phyloP scores from a whole-genome alignment of 176 grass and related monocot genomes.

The Ensete ventricosum region DNA sequence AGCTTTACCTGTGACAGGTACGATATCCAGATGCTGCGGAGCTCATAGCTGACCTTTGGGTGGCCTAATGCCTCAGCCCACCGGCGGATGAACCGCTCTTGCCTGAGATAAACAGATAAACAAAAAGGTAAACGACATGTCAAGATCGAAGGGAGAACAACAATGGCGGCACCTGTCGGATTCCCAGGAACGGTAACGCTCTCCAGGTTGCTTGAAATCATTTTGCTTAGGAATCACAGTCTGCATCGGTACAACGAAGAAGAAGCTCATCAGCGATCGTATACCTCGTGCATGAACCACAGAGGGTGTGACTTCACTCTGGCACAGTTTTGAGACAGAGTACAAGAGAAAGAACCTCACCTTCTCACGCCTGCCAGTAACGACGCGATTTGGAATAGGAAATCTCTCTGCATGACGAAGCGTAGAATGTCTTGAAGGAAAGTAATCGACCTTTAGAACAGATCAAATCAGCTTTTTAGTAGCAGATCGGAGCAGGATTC shows the following conservation, averaged over 20 bases:
- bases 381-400: slow-evolving; percentile 26
- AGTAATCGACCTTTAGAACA: slow-evolving; percentile 52
- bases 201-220: slow-evolving; percentile 76
- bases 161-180: slow-evolving; percentile 32
- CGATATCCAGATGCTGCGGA: slow-evolving; percentile 52
- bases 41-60: slow-evolving; percentile 75
- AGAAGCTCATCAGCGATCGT: no score
- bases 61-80: slow-evolving; percentile 31
- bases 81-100: slow-evolving; percentile 53
- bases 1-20: slow-evolving; percentile 47
- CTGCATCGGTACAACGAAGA: neutral
- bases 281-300: no score
- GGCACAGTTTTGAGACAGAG: no score
- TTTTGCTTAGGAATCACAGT: slow-evolving; percentile 41
- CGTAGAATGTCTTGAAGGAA: slow-evolving; percentile 54
- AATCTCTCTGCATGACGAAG: slow-evolving; percentile 37
- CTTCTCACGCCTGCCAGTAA: slow-evolving; percentile 53
- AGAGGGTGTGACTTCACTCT: no score
- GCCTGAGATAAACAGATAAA: slow-evolving; percentile 16
- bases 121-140: neutral
- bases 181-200: slow-evolving; percentile 65
- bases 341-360: neutral
- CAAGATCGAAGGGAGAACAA: neutral
- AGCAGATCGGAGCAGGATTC: no score
- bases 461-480: neutral